Evolutionary conservation across 306 rosid genomes (phyloP), one percentile per base, ranked within the genome.

Genomic region (Vicia villosa): DNA sequence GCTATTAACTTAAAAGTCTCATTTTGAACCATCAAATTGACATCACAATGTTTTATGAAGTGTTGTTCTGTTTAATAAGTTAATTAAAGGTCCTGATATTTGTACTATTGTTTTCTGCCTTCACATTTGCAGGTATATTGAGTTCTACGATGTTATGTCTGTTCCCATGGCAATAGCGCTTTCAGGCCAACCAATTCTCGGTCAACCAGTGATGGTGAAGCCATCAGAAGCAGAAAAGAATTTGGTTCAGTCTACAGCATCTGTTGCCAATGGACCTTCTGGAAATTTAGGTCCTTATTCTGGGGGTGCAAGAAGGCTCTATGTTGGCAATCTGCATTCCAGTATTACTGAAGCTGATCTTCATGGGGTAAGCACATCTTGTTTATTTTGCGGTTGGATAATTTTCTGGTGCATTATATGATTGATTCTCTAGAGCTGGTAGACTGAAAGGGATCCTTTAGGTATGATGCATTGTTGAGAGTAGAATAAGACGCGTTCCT

Each of bases 191-290:
- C 88, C 83, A 63, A 86, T 94, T 74, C 96, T 86, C 46, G 80
- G 96, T 77, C 91, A 84, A 74, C 98, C 97, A 64, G 98, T 94
- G 70, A 94, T 94, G 98, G 98, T 94, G 72, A 94, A 94, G 80
- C 98, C 98, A 78, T 94, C 98, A 46, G 98, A 94, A 89, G 98
- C 98, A 20, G 98, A 94, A 81, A 94, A 94, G 81, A 94, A 94
- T 85, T 86, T 90, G 66, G 97, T 84, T 68, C 98, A 94, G 72
- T 85, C 98, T 75, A 82, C 88, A 59, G 17, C 96, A 40, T 63
- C 96, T 46, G 89, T 81, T 52, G 79, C 77, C 70, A 68, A 9
- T 68, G 97, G 78, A 70, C 28, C 85, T 40, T 80, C 81, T 65
- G 96, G 96, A 72, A 77, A 42, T 75, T 69, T 80, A 66, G 97